These are phyloP conservation scores for Scenedesmus sp. DNA, from an alignment of 163 green algal genomes.

Conservation along the genomic window DNA sequence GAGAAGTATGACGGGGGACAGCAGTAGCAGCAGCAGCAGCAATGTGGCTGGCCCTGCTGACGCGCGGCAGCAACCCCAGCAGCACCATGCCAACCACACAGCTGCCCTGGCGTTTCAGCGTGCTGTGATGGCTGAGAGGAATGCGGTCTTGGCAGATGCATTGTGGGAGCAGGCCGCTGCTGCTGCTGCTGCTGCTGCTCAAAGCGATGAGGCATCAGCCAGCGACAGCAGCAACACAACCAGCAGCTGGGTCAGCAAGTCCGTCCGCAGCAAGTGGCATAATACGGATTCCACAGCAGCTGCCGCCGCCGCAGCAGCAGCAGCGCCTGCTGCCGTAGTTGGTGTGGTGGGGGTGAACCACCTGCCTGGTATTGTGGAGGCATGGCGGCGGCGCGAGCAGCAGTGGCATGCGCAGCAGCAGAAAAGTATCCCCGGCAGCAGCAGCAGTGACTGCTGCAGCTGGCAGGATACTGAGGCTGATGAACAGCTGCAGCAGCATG, in stretches of 20 bases:
- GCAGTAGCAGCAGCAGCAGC: conserved; percentile 21
- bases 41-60: neutral
- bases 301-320: neutral
- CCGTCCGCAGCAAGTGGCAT: neutral
- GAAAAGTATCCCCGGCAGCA: neutral
- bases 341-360: conserved; percentile 46
- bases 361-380: neutral
- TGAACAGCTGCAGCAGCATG: neutral
- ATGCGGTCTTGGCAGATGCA: neutral
- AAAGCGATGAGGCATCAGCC: neutral
- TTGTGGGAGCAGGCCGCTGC: conserved; percentile 23
- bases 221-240: conserved; percentile 12
- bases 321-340: conserved; percentile 20
- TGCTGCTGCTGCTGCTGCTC: neutral
- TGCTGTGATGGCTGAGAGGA: conserved; percentile 39
- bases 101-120: conserved; percentile 30
- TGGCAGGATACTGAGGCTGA: neutral
- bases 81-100: neutral
- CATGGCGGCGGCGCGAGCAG: neutral
- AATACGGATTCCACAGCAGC: neutral
- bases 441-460: neutral
- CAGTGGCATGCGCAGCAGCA: conserved; percentile 2
- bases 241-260: neutral
- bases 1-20: neutral
- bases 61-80: neutral